These are phyloP conservation scores for Zymoseptoria passerinii DNA, from an alignment of 2,329 filamentous ascomycete genomes.

Conservation along the genomic window DNA sequence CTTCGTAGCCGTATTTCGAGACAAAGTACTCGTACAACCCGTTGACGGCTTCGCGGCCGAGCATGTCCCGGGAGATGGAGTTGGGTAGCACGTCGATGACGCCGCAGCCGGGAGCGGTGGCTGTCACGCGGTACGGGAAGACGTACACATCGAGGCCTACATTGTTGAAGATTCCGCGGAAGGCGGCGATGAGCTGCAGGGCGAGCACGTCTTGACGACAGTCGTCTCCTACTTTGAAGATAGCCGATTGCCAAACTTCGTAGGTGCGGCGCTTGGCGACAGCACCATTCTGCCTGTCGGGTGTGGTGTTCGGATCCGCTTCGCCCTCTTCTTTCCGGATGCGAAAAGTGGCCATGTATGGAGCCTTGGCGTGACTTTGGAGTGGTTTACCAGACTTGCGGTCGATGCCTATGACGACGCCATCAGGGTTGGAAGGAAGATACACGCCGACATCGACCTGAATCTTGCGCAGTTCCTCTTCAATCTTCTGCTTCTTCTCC, in stretches of 20 bases:
- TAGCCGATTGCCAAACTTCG: conserved; percentile 98
- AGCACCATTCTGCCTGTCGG: conserved; percentile 25
- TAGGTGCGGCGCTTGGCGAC: conserved; percentile 45
- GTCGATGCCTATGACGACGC: conserved; percentile 94
- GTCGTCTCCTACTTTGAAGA: conserved; percentile 99
- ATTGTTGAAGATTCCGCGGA: conserved; percentile 91
- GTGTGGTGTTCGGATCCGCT: conserved; percentile 32
- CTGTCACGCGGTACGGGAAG: conserved; percentile 93
- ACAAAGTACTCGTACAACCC: conserved; percentile 98
- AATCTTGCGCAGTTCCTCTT: conserved; percentile 95
- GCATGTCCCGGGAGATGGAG: conserved; percentile 96
- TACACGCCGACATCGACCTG: conserved; percentile 96
- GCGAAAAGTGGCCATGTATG: conserved; percentile 97
- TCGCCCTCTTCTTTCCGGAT: conserved; percentile 72
- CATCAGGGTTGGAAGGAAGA: conserved; percentile 91
- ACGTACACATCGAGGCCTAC: conserved; percentile 95
- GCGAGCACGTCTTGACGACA: conserved; percentile 95
- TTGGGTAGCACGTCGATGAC: conserved; percentile 98
- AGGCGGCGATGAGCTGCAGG: conserved; percentile 94
- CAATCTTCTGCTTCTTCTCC: conserved; percentile 98
- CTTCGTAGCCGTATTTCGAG: conserved; percentile 93
- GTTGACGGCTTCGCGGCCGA: conserved; percentile 95
- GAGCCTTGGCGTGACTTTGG: conserved; percentile 95
- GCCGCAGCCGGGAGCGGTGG: conserved; percentile 91
- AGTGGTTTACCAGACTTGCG: conserved; percentile 95